Evolutionary conservation across 768 basidiomycete genomes (phyloP).

Genomic region (Trichaptum fuscoviolaceum): DNA sequence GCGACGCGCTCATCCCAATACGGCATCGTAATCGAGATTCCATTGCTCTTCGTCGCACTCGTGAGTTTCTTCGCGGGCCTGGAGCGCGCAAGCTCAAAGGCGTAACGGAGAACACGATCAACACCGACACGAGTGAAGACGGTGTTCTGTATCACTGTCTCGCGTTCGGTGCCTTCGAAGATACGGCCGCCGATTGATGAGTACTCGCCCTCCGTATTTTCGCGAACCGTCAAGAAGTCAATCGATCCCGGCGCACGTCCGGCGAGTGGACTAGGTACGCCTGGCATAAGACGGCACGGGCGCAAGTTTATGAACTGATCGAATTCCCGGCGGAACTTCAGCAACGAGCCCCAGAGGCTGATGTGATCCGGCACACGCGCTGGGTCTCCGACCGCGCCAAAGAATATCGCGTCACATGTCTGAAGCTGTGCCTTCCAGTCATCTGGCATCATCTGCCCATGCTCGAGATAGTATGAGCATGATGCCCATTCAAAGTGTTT

Average conservation of each 20-base stretch:
- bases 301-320: conserved; percentile 47
- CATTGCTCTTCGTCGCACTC: conserved; percentile 49
- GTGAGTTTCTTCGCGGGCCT: conserved; percentile 46
- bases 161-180: conserved; percentile 22
- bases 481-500: conserved; percentile 44
- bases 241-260: conserved; percentile 36
- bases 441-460: conserved; percentile 42
- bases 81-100: conserved; percentile 45
- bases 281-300: conserved; percentile 44
- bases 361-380: conserved; percentile 49
- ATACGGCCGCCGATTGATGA: conserved; percentile 38
- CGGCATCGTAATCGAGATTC: conserved; percentile 43
- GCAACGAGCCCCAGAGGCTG: conserved; percentile 47
- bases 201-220: conserved; percentile 55
- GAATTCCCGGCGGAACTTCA: conserved; percentile 46
- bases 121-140: conserved; percentile 47
- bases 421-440: conserved; percentile 35
- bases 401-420: conserved; percentile 42
- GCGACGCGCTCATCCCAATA: conserved; percentile 44
- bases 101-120: conserved; percentile 45
- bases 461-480: conserved; percentile 37
- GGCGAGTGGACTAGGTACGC: conserved; percentile 42
- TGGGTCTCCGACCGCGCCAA: conserved; percentile 45
- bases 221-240: conserved; percentile 50
- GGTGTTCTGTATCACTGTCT: conserved; percentile 32